These are phyloP conservation scores for Phyllosticta capitalensis DNA, from an alignment of 2,329 filamentous ascomycete genomes.

Conservation along the genomic window DNA sequence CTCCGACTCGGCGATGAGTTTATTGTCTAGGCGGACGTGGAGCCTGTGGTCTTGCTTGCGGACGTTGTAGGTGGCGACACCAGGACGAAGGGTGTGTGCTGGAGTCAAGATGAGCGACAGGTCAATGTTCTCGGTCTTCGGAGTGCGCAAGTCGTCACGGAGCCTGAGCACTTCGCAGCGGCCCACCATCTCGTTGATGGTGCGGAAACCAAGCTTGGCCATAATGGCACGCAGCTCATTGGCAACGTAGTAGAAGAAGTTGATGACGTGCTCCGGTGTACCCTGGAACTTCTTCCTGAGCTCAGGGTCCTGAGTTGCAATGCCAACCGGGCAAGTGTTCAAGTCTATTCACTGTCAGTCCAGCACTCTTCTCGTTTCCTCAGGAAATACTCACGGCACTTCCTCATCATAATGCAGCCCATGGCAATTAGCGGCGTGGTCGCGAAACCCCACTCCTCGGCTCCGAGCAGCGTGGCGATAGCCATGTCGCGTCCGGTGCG, in stretches of 20 bases:
- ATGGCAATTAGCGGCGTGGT: conserved; percentile 92
- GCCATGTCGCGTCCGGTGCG: conserved; percentile 88
- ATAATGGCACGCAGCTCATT: conserved; percentile 96
- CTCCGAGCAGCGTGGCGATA: conserved; percentile 87
- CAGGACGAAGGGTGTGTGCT: conserved; percentile 88
- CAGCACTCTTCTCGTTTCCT: not conserved
- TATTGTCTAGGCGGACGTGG: conserved; percentile 89
- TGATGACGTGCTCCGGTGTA: conserved; percentile 92
- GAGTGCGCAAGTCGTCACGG: conserved; percentile 75
- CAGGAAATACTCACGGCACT: conserved; percentile 43
- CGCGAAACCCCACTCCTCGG: conserved; percentile 97
- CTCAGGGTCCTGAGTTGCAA: conserved; percentile 91
- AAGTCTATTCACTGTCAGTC: conserved; percentile 16
- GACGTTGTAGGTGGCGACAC: conserved; percentile 93
- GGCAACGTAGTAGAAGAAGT: conserved; percentile 97
- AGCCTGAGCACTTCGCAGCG: conserved; percentile 79
- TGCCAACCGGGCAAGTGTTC: conserved; percentile 85
- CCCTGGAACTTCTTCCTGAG: conserved; percentile 88
- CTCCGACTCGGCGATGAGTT: conserved; percentile 91
- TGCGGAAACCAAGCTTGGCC: conserved; percentile 89
- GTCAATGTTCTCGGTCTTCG: conserved; percentile 89
- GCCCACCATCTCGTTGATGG: conserved; percentile 96
- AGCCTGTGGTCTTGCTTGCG: conserved; percentile 95
- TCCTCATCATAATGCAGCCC: conserved; percentile 93
- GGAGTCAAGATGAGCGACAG: conserved; percentile 87